Evolutionary conservation across 1,284 basidiomycete genomes (phyloP).

Genomic region (Tilletiaria anomala): DNA sequence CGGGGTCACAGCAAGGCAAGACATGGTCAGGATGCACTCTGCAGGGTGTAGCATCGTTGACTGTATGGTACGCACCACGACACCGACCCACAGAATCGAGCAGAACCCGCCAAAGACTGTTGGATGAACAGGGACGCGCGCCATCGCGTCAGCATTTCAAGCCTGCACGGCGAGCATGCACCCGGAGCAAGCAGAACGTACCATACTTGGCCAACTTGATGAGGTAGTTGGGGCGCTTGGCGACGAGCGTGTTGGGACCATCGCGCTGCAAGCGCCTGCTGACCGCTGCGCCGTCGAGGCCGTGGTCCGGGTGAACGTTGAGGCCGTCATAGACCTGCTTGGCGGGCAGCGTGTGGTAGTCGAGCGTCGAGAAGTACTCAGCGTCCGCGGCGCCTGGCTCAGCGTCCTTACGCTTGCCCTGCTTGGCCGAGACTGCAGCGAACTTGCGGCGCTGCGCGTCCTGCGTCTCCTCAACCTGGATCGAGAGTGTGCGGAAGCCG

Average conservation of each 20-base stretch:
- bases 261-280: conserved; percentile 44
- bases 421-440: too few relatives aligned
- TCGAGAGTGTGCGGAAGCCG: conserved; percentile 28
- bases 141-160: neutral
- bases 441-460: conserved; percentile 4
- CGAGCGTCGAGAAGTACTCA: conserved; percentile 41
- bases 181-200: neutral
- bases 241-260: conserved; percentile 43
- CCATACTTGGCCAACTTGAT: too few relatives aligned
- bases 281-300: conserved; percentile 47
- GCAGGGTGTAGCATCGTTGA: conserved; percentile 50
- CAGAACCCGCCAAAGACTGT: conserved; percentile 15
- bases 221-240: conserved; percentile 41
- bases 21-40: conserved; percentile 42
- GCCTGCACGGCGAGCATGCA: neutral
- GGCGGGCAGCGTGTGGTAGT: conserved; percentile 47
- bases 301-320: conserved; percentile 15
- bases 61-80: conserved; percentile 47
- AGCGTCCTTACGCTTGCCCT: conserved; percentile 12
- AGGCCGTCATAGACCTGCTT: conserved; percentile 47
- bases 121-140: neutral
- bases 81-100: conserved; percentile 45
- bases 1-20: too few relatives aligned
- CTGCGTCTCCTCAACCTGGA: conserved; percentile 12
- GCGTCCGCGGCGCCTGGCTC: conserved; percentile 1